Evolutionary conservation across 345 rosid species (phyloP), one percentile per base, ranked within the genome.

Genomic region (Melaleuca alternifolia): DNA sequence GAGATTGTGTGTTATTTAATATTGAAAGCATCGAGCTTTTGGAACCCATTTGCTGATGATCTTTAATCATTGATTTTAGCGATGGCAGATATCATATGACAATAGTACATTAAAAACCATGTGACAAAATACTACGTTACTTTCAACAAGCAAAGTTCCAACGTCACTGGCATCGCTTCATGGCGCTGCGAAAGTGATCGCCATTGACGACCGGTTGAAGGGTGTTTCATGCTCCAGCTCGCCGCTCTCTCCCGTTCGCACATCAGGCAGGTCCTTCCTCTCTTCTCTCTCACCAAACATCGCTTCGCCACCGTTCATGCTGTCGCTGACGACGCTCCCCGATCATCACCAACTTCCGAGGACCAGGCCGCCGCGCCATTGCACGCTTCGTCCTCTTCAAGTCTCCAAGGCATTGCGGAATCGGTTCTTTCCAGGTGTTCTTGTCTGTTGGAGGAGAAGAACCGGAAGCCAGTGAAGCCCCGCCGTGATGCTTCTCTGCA

Each of bases 401-500:
- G 86, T 24, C 90, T 65, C 77, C 84, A 44, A 75, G 90, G 89
- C 61, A 82, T 90, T 77, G 88, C 89, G 52, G 89, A 89, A 62
- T 86, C 91, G 18, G 88, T 90, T 61, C 51, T 89, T 59, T 90
- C 87, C 30, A 88, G 86, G 87, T 83, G 83, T 33, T 85, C 92
- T 53, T 53, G 54, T 84, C 76, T 88, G 26, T 61, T 85, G 13
- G 91, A 86, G 76, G 57, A 7, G 56, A 84, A 77, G 84, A 5
- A 41, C 13, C 79, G 2, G 79, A 71, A 33, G 79, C 87, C 89
- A 54, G 84, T 59, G 85, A 90, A 77, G 56, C 52, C 88, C 85
- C 77, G 6, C 87, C 88, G 86, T 28, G 89, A 82, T 86, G 75
- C 90, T 84, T 89, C 94, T 85, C 83, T 94, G 3, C 92, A 92